Percentiles rank a stretch among this genome's conserved stretches.
These are phyloP conservation scores for Hypocrella siamensis DNA, from an alignment of 2,329 filamentous ascomycete genomes.

Conservation along the genomic window DNA sequence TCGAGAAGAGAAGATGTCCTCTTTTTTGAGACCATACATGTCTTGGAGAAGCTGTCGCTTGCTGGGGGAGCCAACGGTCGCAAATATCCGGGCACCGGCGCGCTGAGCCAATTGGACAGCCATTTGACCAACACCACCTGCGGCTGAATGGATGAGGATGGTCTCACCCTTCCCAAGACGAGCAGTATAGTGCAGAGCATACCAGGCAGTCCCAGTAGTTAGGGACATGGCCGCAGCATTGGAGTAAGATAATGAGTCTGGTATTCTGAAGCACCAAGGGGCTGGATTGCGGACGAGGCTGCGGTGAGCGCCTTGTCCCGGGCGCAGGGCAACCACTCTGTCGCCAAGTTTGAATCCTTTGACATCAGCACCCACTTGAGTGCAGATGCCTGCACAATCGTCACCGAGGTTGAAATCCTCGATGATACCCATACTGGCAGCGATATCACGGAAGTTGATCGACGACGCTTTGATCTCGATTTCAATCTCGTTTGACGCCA, in stretches of 20 bases:
- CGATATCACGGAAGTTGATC: background rate
- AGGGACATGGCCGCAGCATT: conserved; percentile 6
- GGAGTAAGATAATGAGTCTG: background rate
- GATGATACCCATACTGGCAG: background rate
- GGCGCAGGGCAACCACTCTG: background rate
- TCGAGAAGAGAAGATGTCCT: conserved; percentile 12
- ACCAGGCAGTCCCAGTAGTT: conserved; percentile 9
- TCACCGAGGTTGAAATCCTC: background rate
- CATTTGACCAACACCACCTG: conserved; percentile 8
- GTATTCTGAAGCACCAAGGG: background rate
- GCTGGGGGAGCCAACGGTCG: conserved; percentile 11
- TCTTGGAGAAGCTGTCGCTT: conserved; percentile 12
- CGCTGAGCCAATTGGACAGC: conserved; percentile 5
- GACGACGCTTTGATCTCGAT: background rate
- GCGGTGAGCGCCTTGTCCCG: background rate
- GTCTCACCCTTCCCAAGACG: conserved; percentile 8
- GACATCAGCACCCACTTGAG: background rate
- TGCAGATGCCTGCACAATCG: background rate
- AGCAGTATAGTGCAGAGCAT: conserved; percentile 11
- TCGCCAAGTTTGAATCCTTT: background rate
- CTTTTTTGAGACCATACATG: conserved; percentile 10
- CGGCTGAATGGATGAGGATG: conserved; percentile 9
- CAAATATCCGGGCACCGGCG: conserved; percentile 11
- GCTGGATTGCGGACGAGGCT: background rate
- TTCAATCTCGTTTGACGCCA: background rate